Evolutionary conservation across 2,329 filamentous ascomycete genomes (phyloP).

Genomic region (Botrytis hyacinthi): DNA sequence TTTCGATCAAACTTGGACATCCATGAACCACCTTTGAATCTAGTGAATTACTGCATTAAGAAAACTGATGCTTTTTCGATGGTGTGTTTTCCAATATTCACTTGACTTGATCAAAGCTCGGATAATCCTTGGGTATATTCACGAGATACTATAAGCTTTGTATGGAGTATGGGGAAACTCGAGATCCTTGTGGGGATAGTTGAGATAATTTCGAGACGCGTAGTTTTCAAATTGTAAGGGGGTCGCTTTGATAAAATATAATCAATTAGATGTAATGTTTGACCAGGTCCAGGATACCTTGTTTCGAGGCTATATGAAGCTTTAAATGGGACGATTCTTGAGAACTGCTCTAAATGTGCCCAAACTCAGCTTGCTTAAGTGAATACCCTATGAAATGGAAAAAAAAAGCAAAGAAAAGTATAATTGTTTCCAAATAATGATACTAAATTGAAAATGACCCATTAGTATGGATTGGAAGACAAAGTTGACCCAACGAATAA

Average conservation of each 20-base stretch:
- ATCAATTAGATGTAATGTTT: not conserved
- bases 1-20: slow-evolving; percentile 4
- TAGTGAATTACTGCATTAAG: slow-evolving; percentile 11
- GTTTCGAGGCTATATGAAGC: not conserved
- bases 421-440: slow-evolving; percentile 9
- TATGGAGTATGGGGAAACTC: not conserved
- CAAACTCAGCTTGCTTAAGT: not conserved
- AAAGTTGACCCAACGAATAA: not conserved
- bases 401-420: not conserved
- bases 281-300: slow-evolving; percentile 13
- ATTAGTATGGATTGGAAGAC: slow-evolving; percentile 12
- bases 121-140: not conserved
- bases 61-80: not conserved
- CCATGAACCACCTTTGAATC: slow-evolving; percentile 7
- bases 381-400: slow-evolving; percentile 13
- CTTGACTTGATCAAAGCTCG: slow-evolving; percentile 11
- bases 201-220: not conserved
- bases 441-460: slow-evolving; percentile 8
- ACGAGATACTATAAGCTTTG: not conserved
- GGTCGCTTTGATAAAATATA: slow-evolving; percentile 9
- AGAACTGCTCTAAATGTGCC: slow-evolving; percentile 5
- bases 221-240: not conserved
- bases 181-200: not conserved
- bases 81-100: slow-evolving; percentile 2
- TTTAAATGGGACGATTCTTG: slow-evolving; percentile 1